Conservation (phyloP, 2,329 filamentous ascomycete genomes). For the Alternaria triticina region DNA sequence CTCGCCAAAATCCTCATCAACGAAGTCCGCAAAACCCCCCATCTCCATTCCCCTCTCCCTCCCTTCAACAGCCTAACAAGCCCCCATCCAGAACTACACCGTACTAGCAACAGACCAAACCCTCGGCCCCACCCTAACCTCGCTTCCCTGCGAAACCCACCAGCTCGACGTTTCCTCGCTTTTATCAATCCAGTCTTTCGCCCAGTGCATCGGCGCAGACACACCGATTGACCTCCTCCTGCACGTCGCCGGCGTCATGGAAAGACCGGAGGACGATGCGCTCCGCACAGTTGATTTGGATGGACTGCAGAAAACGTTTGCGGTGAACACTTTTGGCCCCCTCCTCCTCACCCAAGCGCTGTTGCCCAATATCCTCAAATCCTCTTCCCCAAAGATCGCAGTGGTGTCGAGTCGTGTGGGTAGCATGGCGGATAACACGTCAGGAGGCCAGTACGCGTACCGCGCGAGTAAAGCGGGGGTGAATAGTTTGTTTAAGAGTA, state of each 20-base stretch:
- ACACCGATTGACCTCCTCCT: constrained; percentile 47
- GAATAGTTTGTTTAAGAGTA: constrained; percentile 53
- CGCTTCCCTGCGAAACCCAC: constrained; percentile 33
- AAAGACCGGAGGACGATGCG: constrained; percentile 39
- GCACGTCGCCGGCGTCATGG: constrained; percentile 48
- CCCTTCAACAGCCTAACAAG: neutral
- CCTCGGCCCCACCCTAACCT: constrained; percentile 38
- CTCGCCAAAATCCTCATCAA: constrained; percentile 40
- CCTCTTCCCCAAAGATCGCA: constrained; percentile 43
- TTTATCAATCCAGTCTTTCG: neutral
- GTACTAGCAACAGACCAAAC: constrained; percentile 41
- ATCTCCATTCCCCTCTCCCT: neutral
- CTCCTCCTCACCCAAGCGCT: constrained; percentile 55
- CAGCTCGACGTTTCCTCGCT: constrained; percentile 32
- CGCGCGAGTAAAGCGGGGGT: constrained; percentile 54
- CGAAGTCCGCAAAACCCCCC: constrained; percentile 19
- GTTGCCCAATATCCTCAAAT: constrained; percentile 49
- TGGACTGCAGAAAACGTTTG: constrained; percentile 47
- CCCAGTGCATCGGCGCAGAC: constrained; percentile 24
- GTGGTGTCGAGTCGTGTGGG: constrained; percentile 55
- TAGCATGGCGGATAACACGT: constrained; percentile 51
- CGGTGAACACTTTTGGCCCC: constrained; percentile 55
- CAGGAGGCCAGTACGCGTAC: constrained; percentile 54
- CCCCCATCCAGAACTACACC: constrained; percentile 36
- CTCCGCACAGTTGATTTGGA: constrained; percentile 38